These are phyloP conservation scores for Eragrostis tef DNA, from an alignment of 202 grass and related monocot genomes.

Conservation along the genomic window DNA sequence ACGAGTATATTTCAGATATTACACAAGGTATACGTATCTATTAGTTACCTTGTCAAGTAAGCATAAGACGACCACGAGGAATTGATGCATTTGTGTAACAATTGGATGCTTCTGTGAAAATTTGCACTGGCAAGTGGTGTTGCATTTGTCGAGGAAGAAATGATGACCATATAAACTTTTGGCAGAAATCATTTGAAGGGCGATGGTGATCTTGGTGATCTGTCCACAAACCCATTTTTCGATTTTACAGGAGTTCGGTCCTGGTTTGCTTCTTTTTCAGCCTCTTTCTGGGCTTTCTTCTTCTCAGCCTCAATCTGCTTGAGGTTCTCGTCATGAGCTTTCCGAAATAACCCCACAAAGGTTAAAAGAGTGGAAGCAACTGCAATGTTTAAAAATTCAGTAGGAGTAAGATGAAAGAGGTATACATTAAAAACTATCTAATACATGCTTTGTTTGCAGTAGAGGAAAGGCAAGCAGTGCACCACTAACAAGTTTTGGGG, in stretches of 20 bases:
- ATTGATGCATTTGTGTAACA: constrained; percentile 37
- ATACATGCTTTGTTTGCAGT: constrained; percentile 16
- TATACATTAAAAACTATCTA: constrained; percentile 24
- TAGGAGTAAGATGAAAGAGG: constrained; percentile 30
- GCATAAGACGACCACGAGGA: constrained; percentile 38
- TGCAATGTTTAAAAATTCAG: constrained; percentile 55
- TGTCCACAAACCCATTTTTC: constrained; percentile 51
- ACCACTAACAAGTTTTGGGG: background rate
- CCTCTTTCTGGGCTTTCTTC: constrained; percentile 88
- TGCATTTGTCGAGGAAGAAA: constrained; percentile 21
- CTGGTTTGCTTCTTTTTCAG: constrained; percentile 71
- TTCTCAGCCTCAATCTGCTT: constrained; percentile 79
- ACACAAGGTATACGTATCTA: constrained; percentile 12
- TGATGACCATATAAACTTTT: constrained; percentile 28
- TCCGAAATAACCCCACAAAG: constrained; percentile 80
- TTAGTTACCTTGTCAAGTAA: constrained; percentile 49
- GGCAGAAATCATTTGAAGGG: constrained; percentile 44
- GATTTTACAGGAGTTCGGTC: constrained; percentile 56
- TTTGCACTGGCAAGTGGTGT: constrained; percentile 19
- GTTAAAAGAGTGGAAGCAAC: constrained; percentile 84
- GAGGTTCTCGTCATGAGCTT: constrained; percentile 81
- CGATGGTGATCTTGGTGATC: constrained; percentile 61
- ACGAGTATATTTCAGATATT: constrained; percentile 16
- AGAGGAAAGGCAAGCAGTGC: constrained; percentile 12
- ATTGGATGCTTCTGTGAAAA: constrained; percentile 35